phyloP scores from a whole-genome alignment of 495 filamentous ascomycete species.

The Evansstolkia leycettana region DNA sequence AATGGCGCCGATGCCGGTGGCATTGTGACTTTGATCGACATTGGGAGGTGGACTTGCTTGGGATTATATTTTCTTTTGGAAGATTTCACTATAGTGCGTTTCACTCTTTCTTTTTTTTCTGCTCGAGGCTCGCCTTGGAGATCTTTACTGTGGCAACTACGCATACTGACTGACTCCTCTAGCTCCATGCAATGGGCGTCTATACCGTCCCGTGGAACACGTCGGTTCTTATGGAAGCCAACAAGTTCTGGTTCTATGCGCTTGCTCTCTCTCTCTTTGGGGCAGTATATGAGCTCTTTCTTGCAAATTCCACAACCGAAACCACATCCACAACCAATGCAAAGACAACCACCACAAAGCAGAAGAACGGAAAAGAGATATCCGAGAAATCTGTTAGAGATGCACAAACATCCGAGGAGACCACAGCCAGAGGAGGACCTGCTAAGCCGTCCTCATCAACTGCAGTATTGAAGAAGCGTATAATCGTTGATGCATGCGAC shows the following conservation, averaged over 20 bases:
- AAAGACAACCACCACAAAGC: too few relatives aligned
- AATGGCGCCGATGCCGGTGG: slow-evolving; percentile 7
- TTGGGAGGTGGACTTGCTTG: slow-evolving; percentile 25
- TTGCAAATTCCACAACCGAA: too few relatives aligned
- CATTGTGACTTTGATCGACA: slow-evolving; percentile 11
- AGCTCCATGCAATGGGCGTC: slow-evolving; percentile 39
- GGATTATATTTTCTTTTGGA: slow-evolving; percentile 29
- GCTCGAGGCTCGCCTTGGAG: slow-evolving; percentile 1
- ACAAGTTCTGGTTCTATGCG: slow-evolving; percentile 54
- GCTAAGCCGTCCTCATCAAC: too few relatives aligned
- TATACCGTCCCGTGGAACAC: slow-evolving; percentile 19
- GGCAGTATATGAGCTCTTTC: slow-evolving; percentile 10
- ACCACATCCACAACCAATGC: neutral
- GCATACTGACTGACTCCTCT: neutral
- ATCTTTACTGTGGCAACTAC: too few relatives aligned
- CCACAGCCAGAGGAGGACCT: too few relatives aligned
- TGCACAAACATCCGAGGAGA: slow-evolving; percentile 1
- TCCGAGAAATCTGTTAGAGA: slow-evolving; percentile 2
- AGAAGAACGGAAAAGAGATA: slow-evolving; percentile 3
- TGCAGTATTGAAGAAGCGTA: slow-evolving; percentile 15
- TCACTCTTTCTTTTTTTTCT: slow-evolving; percentile 3
- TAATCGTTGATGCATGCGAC: slow-evolving; percentile 45
- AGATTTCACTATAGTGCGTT: slow-evolving; percentile 27
- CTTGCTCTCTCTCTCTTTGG: slow-evolving; percentile 26
- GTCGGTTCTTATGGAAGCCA: slow-evolving; percentile 35